These are phyloP conservation scores for Cladosporium sp. DNA, from an alignment of 2,329 filamentous ascomycete species.

Conservation along the genomic window DNA sequence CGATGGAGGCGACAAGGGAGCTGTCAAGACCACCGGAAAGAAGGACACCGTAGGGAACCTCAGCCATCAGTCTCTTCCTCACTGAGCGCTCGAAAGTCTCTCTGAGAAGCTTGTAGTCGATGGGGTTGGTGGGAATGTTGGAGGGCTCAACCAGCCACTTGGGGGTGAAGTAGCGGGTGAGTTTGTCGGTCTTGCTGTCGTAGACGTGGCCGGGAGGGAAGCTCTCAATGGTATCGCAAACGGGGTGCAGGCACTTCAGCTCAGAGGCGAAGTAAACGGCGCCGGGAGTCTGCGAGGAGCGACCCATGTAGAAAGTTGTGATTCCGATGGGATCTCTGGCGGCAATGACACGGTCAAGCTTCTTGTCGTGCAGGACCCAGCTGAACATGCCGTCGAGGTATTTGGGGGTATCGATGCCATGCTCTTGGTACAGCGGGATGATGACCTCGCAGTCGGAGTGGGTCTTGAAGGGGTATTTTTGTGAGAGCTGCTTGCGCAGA, in stretches of 20 bases:
- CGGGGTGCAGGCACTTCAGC: slow-evolving; percentile 86
- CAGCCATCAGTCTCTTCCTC: slow-evolving; percentile 95
- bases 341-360: slow-evolving; percentile 85
- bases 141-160: slow-evolving; percentile 81
- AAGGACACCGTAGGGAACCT: slow-evolving; percentile 95
- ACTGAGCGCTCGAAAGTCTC: slow-evolving; percentile 86
- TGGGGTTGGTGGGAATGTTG: slow-evolving; percentile 73
- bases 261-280: slow-evolving; percentile 96
- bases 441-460: slow-evolving; percentile 98
- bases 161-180: slow-evolving; percentile 87
- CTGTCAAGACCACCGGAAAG: slow-evolving; percentile 95
- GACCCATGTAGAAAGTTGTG: slow-evolving; percentile 96
- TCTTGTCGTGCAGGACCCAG: slow-evolving; percentile 96
- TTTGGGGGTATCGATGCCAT: slow-evolving; percentile 89
- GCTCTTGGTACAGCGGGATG: slow-evolving; percentile 92
- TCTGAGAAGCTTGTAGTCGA: slow-evolving; percentile 81
- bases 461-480: slow-evolving; percentile 94
- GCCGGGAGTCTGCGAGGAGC: slow-evolving; percentile 75
- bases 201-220: slow-evolving; percentile 96
- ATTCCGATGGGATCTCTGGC: slow-evolving; percentile 96
- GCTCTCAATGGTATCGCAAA: slow-evolving; percentile 91
- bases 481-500: slow-evolving; percentile 82
- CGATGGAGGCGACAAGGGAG: slow-evolving; percentile 90
- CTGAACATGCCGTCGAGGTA: slow-evolving; percentile 99
- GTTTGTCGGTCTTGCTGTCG: slow-evolving; percentile 85